Percentiles rank a stretch among this genome's conserved stretches.
phyloP scores from a whole-genome alignment of 805 yeast genomes.

The Suhomyces emberorum region DNA sequence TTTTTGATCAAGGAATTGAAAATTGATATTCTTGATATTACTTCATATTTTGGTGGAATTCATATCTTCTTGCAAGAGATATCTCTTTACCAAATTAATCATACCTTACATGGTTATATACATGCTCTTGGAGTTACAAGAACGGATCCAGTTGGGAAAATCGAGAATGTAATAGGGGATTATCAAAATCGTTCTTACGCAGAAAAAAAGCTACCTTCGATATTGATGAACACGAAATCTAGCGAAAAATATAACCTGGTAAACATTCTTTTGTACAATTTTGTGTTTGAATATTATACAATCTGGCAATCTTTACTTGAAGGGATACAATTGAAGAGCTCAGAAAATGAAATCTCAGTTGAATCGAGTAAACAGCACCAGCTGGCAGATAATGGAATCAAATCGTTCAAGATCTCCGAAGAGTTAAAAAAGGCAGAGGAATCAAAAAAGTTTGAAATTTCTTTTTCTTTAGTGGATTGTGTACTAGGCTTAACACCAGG shows the following conservation, averaged over 20 bases:
- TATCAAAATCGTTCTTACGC: slow-evolving; percentile 12
- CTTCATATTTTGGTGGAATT: slow-evolving; percentile 27
- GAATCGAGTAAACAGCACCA: too few species aligned
- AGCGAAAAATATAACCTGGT: slow-evolving; percentile 30
- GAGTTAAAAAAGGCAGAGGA: too few species aligned
- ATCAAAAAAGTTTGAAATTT: too few species aligned
- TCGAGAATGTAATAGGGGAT: slow-evolving; percentile 16
- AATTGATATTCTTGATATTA: slow-evolving; percentile 15
- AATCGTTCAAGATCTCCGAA: too few species aligned
- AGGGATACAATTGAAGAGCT: too few species aligned
- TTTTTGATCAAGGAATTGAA: slow-evolving; percentile 16
- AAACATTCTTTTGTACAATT: slow-evolving; percentile 46
- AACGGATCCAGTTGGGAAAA: slow-evolving; percentile 1
- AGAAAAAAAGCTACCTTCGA: slow-evolving; percentile 18
- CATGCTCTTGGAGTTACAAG: slow-evolving; percentile 16
- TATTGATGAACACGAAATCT: slow-evolving; percentile 18
- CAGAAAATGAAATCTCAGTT: slow-evolving; percentile 24
- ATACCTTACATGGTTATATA: slow-evolving; percentile 23
- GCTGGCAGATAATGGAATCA: too few species aligned
- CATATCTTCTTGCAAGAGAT: slow-evolving; percentile 12
- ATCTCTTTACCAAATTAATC: slow-evolving; percentile 16
- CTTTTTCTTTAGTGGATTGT: slow-evolving; percentile 52
- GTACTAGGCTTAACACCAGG: slow-evolving; percentile 64
- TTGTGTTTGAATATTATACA: slow-evolving; percentile 56
- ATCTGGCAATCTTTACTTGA: too few species aligned